Percentiles rank a stretch among this genome's conserved stretches.
These are phyloP conservation scores for Cardamine occulta DNA, from an alignment of 345 rosid species.

Conservation along the genomic window DNA sequence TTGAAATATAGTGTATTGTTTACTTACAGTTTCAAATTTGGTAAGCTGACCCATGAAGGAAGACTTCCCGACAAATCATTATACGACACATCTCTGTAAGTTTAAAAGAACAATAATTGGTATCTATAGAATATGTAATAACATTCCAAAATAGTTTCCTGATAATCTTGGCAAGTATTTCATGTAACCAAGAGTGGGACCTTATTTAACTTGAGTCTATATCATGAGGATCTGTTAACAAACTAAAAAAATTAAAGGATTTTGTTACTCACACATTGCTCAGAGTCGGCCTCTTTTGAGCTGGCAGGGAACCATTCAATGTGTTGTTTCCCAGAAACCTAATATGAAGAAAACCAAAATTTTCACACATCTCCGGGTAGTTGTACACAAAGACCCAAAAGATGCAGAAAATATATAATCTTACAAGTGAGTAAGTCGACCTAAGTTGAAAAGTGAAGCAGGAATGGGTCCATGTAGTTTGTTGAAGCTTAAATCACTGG, in stretches of 20 bases:
- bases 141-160: neutral
- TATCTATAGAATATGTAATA: too few species aligned
- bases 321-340: constrained; percentile 58
- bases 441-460: constrained; percentile 36
- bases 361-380: neutral
- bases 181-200: neutral
- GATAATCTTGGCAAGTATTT: too few species aligned
- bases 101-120: neutral
- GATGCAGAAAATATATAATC: constrained; percentile 23
- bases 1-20: neutral
- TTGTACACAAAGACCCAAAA: neutral
- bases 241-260: too few species aligned
- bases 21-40: neutral
- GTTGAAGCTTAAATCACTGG: constrained; percentile 46
- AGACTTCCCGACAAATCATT: neutral
- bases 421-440: neutral
- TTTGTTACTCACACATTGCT: constrained; percentile 54
- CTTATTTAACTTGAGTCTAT: neutral
- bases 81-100: neutral
- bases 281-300: constrained; percentile 50
- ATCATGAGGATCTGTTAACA: too few species aligned
- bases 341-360: neutral
- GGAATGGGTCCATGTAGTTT: constrained; percentile 40
- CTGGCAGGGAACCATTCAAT: constrained; percentile 63
- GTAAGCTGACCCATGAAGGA: neutral